phyloP scores from a whole-genome alignment of 1,284 basidiomycete genomes.

The Ceratobasidium sp. region DNA sequence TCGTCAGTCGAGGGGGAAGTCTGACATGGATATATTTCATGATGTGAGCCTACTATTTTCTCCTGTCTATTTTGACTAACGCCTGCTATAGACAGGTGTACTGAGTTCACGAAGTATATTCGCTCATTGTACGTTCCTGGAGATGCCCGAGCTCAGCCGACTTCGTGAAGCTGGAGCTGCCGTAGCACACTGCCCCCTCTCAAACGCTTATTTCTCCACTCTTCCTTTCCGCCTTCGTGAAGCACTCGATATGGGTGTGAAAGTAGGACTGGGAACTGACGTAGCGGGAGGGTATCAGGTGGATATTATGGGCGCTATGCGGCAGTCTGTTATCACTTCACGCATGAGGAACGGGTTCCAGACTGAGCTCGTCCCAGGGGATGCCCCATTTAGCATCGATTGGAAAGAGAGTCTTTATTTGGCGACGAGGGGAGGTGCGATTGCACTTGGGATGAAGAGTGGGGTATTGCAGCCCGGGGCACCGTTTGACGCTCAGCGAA shows the following conservation, averaged over 20 bases:
- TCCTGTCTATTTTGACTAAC: not conserved
- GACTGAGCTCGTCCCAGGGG: conserved; percentile 50
- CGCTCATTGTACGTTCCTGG: conserved; percentile 86
- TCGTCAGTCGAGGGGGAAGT: conserved; percentile 63
- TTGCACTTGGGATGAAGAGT: conserved; percentile 66
- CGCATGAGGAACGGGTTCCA: conserved; percentile 73
- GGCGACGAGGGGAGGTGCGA: conserved; percentile 79
- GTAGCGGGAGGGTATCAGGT: conserved; percentile 84
- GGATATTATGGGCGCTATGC: conserved; percentile 80
- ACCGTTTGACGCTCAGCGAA: conserved; percentile 84
- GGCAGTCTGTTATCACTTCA: conserved; percentile 76
- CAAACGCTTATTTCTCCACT: conserved; percentile 85
- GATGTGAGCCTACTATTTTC: conserved; percentile 57
- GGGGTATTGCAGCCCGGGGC: conserved; percentile 73
- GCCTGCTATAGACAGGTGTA: conserved; percentile 61
- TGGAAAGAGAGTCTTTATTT: conserved; percentile 85
- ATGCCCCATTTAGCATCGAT: conserved; percentile 60
- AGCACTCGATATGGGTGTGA: conserved; percentile 69
- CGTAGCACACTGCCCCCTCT: conserved; percentile 85
- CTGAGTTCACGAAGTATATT: conserved; percentile 74
- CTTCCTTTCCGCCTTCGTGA: conserved; percentile 78
- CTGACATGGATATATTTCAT: conserved; percentile 79
- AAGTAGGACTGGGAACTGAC: conserved; percentile 84
- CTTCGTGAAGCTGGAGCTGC: conserved; percentile 66
- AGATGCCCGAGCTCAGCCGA: conserved; percentile 61